A percentile compares a stretch with the other conserved stretches of the same genome.
These are phyloP conservation scores for Lactarius indigo DNA, from an alignment of 768 basidiomycete species.

Conservation along the genomic window DNA sequence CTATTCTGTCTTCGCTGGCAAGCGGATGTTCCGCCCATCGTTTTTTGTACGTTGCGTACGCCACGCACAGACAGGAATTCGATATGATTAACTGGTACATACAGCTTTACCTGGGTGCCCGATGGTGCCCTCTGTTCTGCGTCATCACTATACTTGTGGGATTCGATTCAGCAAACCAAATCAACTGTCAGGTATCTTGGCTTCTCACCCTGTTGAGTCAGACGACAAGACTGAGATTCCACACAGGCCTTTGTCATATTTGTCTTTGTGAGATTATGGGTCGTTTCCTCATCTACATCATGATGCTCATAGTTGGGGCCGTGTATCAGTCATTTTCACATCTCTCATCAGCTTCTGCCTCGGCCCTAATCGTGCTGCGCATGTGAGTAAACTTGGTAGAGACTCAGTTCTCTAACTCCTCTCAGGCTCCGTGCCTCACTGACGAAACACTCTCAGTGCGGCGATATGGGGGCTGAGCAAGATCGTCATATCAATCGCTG, in stretches of 20 bases:
- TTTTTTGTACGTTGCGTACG: background rate
- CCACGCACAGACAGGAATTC: background rate
- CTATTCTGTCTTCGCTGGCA: background rate
- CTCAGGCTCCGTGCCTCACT: too few species aligned
- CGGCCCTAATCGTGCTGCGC: constrained; percentile 14
- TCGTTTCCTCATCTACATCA: background rate
- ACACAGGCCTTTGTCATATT: background rate
- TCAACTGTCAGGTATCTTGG: background rate
- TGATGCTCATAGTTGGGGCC: background rate
- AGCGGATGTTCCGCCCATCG: background rate
- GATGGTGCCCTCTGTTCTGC: background rate
- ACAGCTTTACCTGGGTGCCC: background rate
- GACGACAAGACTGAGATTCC: background rate
- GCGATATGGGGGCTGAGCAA: constrained; percentile 10
- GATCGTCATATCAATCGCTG: background rate
- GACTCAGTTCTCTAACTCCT: background rate
- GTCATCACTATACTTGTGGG: background rate
- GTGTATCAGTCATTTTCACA: background rate
- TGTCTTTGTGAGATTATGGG: background rate
- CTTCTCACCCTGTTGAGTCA: background rate
- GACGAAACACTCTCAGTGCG: background rate
- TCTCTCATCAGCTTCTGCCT: constrained; percentile 5
- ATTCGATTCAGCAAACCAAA: background rate
- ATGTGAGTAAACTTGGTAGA: constrained; percentile 4
- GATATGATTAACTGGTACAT: background rate